phyloP scores from a whole-genome alignment of 345 rosid genomes.

The Aquilaria sinensis region DNA sequence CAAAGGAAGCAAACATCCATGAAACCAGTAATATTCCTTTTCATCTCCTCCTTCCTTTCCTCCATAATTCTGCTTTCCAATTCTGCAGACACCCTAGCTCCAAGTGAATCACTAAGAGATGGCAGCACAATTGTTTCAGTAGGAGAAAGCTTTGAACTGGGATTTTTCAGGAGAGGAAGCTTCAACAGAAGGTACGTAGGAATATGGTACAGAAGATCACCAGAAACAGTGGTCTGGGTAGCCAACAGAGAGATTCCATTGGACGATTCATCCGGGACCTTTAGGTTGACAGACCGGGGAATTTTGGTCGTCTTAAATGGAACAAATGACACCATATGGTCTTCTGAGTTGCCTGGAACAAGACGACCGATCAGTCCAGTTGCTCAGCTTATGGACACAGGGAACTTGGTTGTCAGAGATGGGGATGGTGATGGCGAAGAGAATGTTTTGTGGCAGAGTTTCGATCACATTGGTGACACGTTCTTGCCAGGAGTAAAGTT shows the following conservation, averaged over 20 bases:
- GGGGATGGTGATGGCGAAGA: slow-evolving; percentile 1
- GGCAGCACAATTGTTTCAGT: slow-evolving; percentile 25
- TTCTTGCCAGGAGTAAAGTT: slow-evolving; percentile 43
- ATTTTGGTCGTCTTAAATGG: slow-evolving; percentile 20
- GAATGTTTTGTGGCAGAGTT: slow-evolving; percentile 50
- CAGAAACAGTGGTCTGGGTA: slow-evolving; percentile 33
- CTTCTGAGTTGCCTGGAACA: slow-evolving; percentile 21
- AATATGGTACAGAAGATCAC: slow-evolving; percentile 31
- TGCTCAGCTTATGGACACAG: slow-evolving; percentile 38
- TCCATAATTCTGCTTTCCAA: neutral
- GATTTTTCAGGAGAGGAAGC: slow-evolving; percentile 23
- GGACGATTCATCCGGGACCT: slow-evolving; percentile 18
- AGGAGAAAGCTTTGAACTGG: slow-evolving; percentile 20
- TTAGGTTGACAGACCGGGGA: slow-evolving; percentile 19
- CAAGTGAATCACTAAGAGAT: slow-evolving; percentile 18
- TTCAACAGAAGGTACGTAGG: slow-evolving; percentile 29
- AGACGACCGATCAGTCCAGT: slow-evolving; percentile 19
- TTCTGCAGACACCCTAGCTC: slow-evolving; percentile 14
- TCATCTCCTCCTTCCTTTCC: neutral
- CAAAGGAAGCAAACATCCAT: no score
- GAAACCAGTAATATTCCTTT: neutral
- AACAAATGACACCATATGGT: slow-evolving; percentile 22
- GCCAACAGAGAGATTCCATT: slow-evolving; percentile 41
- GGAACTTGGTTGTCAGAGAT: slow-evolving; percentile 36
- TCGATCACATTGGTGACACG: slow-evolving; percentile 39